Percentiles rank a stretch among this genome's conserved stretches.
phyloP scores from a whole-genome alignment of 768 basidiomycete genomes.

The Boletus coccyginus region DNA sequence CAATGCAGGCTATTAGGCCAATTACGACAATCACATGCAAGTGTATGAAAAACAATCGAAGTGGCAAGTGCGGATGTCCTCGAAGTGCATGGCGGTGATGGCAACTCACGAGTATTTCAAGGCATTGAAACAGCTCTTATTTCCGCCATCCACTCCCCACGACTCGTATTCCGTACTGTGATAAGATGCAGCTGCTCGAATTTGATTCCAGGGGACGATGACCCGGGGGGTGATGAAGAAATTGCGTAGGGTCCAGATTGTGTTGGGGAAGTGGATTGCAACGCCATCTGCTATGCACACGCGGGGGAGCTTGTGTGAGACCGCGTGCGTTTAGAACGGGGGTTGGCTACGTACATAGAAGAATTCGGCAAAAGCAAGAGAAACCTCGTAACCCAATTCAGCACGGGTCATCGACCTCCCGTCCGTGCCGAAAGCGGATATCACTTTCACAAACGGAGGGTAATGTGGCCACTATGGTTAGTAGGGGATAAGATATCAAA shows the following conservation, averaged over 20 bases:
- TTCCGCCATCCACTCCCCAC: conserved; percentile 28
- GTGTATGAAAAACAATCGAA: not conserved
- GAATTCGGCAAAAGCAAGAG: conserved; percentile 31
- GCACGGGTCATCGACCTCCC: conserved; percentile 21
- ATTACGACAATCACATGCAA: conserved; percentile 4
- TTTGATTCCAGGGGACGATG: conserved; percentile 15
- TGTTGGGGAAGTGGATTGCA: conserved; percentile 4
- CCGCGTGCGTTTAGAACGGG: not conserved
- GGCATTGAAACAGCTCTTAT: conserved; percentile 18
- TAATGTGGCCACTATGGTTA: conserved; percentile 26
- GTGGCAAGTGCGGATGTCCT: conserved; percentile 3
- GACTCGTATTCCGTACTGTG: conserved; percentile 25
- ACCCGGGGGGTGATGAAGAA: conserved; percentile 7
- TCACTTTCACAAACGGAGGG: conserved; percentile 19
- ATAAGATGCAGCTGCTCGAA: conserved; percentile 25
- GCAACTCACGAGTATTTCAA: conserved; percentile 14
- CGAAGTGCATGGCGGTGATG: not conserved
- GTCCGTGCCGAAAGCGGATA: conserved; percentile 21
- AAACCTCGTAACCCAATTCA: conserved; percentile 26
- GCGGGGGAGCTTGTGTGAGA: conserved; percentile 1
- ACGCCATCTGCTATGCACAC: conserved; percentile 18
- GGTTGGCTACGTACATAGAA: conserved; percentile 21
- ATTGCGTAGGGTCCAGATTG: conserved; percentile 21
- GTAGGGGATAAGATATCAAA: not conserved
- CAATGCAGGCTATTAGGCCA: not conserved